Evolutionary conservation across 2,329 filamentous ascomycete genomes (phyloP).

Genomic region (Hypoxylon sp.): DNA sequence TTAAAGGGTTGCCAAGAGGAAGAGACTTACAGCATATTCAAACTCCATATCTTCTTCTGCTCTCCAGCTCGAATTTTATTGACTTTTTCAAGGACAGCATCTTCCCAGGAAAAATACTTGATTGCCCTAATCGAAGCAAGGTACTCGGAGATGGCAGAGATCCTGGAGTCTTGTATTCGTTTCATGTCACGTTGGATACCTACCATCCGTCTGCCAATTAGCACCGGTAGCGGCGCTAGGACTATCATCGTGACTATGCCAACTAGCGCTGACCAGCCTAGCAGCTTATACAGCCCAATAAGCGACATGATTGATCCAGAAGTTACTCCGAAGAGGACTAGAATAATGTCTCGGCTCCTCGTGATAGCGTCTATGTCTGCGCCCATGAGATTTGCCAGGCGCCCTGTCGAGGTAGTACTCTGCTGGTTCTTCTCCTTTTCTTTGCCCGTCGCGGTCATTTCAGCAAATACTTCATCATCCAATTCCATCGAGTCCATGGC

Average conservation of each 20-base stretch:
- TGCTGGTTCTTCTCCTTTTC: constrained; percentile 48
- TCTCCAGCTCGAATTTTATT: constrained; percentile 62
- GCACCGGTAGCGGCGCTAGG: constrained; percentile 62
- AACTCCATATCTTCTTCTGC: constrained; percentile 66
- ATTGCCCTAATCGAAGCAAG: constrained; percentile 68
- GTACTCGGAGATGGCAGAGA: constrained; percentile 69
- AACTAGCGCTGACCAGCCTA: constrained; percentile 67
- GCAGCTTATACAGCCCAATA: constrained; percentile 64
- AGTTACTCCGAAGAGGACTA: constrained; percentile 59
- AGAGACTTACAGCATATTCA: constrained; percentile 61
- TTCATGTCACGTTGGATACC: constrained; percentile 64
- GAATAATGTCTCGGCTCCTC: constrained; percentile 63
- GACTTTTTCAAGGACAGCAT: constrained; percentile 63
- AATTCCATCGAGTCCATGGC: constrained; percentile 68
- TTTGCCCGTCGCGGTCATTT: constrained; percentile 46
- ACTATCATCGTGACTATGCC: constrained; percentile 62
- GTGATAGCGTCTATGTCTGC: constrained; percentile 68
- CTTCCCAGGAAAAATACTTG: constrained; percentile 72
- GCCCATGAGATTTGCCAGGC: constrained; percentile 68
- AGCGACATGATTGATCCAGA: constrained; percentile 61
- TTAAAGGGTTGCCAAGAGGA: background rate
- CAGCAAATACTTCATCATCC: constrained; percentile 64
- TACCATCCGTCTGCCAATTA: constrained; percentile 63
- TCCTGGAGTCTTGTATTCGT: constrained; percentile 66
- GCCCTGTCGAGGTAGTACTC: constrained; percentile 60